phyloP scores from a whole-genome alignment of 2,329 filamentous ascomycete species.

The Pseudopithomyces maydicus region DNA sequence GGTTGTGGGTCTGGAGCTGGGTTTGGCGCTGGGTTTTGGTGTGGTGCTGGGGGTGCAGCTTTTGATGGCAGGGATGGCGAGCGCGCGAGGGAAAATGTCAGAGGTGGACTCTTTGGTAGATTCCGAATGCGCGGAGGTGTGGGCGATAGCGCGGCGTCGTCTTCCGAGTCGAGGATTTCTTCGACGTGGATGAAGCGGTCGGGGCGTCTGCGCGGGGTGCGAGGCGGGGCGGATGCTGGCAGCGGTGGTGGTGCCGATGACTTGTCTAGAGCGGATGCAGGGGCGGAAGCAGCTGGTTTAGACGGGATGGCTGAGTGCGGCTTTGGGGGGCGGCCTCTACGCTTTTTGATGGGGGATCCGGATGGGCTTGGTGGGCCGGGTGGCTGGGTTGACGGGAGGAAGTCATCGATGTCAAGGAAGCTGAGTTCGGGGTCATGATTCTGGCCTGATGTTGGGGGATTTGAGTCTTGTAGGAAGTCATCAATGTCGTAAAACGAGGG shows the following conservation, averaged over 20 bases:
- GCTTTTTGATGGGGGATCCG: slow-evolving; percentile 22
- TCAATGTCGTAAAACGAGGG: slow-evolving; percentile 32
- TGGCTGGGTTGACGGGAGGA: slow-evolving; percentile 14
- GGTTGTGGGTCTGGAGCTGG: too few relatives aligned
- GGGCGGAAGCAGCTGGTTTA: slow-evolving; percentile 6
- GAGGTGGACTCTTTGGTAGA: slow-evolving; percentile 19
- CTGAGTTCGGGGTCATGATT: slow-evolving; percentile 23
- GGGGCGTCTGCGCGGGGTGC: slow-evolving; percentile 10
- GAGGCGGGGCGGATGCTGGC: slow-evolving; percentile 18
- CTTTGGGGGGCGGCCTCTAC: slow-evolving; percentile 27
- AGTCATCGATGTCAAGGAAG: slow-evolving; percentile 34
- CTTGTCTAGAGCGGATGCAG: slow-evolving; percentile 5
- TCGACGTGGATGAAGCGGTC: slow-evolving; percentile 41
- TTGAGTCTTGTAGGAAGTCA: slow-evolving; percentile 17
- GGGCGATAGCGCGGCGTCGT: slow-evolving; percentile 40
- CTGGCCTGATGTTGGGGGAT: slow-evolving; percentile 34
- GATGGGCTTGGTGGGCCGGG: background rate
- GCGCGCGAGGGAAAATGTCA: slow-evolving; percentile 16
- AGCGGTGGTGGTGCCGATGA: slow-evolving; percentile 1
- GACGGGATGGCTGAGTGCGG: slow-evolving; percentile 12
- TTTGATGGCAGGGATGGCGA: background rate
- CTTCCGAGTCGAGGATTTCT: slow-evolving; percentile 48
- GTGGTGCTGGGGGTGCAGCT: too few relatives aligned
- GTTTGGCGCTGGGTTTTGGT: background rate
- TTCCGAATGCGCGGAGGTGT: slow-evolving; percentile 38